Conservation (phyloP, 306 rosid genomes). For the Citrullus colocynthis region DNA sequence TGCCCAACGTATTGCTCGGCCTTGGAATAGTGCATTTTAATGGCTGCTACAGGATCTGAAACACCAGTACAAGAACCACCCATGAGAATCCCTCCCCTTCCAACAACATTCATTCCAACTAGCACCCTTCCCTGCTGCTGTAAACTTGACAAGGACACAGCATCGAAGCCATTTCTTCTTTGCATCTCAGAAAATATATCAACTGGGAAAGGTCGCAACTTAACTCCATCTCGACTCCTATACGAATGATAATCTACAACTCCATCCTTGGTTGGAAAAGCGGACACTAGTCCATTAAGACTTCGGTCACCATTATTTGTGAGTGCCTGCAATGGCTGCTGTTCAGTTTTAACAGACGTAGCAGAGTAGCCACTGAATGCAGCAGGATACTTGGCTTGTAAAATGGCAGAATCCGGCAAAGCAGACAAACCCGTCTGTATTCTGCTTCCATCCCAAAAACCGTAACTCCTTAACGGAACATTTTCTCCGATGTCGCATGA, state of each 20-base stretch:
- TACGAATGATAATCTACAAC: slow-evolving; percentile 54
- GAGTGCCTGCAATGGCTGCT: slow-evolving; percentile 41
- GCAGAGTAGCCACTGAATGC: slow-evolving; percentile 54
- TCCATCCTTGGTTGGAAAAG: slow-evolving; percentile 49
- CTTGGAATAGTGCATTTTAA: slow-evolving; percentile 72
- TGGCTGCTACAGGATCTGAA: slow-evolving; percentile 88
- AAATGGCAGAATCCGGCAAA: slow-evolving; percentile 61
- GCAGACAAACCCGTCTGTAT: slow-evolving; percentile 46
- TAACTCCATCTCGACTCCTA: slow-evolving; percentile 40
- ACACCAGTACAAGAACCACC: slow-evolving; percentile 63
- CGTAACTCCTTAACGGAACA: slow-evolving; percentile 40
- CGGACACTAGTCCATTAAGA: slow-evolving; percentile 27
- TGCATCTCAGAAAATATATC: slow-evolving; percentile 57
- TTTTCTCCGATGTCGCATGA: slow-evolving; percentile 45
- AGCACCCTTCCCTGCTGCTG: slow-evolving; percentile 69
- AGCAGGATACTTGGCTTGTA: slow-evolving; percentile 80
- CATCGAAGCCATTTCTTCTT: slow-evolving; percentile 54
- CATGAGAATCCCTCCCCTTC: slow-evolving; percentile 56
- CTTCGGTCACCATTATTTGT: slow-evolving; percentile 33
- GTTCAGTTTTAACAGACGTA: slow-evolving; percentile 37
- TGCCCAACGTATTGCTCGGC: slow-evolving; percentile 58
- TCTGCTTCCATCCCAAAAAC: slow-evolving; percentile 69
- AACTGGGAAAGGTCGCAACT: slow-evolving; percentile 55
- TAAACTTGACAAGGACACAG: slow-evolving; percentile 43
- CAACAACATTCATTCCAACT: slow-evolving; percentile 65